These are phyloP conservation scores for Metschnikowia shivogae DNA, from an alignment of 805 yeast species.

Conservation along the genomic window DNA sequence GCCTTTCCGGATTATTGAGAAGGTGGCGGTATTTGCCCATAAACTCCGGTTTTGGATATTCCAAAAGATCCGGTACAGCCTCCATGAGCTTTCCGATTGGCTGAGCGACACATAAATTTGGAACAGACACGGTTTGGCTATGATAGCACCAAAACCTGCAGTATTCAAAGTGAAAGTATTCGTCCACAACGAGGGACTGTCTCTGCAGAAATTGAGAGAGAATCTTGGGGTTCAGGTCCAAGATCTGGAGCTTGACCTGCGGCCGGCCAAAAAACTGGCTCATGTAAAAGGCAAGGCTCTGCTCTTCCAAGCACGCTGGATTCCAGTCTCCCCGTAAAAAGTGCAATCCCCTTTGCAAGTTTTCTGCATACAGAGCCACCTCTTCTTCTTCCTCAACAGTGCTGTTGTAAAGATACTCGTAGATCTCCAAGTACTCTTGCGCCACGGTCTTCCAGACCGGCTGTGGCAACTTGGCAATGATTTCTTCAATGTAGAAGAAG, in stretches of 20 bases:
- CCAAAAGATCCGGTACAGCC: neutral
- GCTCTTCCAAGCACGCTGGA: neutral
- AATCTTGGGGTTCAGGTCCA: neutral
- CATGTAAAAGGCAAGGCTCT: slow-evolving; percentile 1
- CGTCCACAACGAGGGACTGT: neutral
- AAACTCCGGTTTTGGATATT: neutral
- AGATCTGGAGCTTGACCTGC: slow-evolving; percentile 1
- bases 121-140: neutral
- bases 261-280: neutral
- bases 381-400: slow-evolving; percentile 17
- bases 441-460: slow-evolving; percentile 36
- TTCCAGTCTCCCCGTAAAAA: slow-evolving; percentile 2
- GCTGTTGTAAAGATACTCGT: slow-evolving; percentile 39
- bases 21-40: neutral
- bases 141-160: neutral
- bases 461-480: slow-evolving; percentile 1
- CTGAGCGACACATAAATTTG: neutral
- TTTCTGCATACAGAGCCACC: slow-evolving; percentile 10
- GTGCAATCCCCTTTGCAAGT: slow-evolving; percentile 1
- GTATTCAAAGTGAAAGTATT: slow-evolving; percentile 12
- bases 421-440: slow-evolving; percentile 46
- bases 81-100: neutral
- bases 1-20: neutral
- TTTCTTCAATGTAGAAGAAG: slow-evolving; percentile 24
- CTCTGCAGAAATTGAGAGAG: neutral